Conservation (phyloP, 257 asterid genomes). For the Buddleja alternifolia region DNA sequence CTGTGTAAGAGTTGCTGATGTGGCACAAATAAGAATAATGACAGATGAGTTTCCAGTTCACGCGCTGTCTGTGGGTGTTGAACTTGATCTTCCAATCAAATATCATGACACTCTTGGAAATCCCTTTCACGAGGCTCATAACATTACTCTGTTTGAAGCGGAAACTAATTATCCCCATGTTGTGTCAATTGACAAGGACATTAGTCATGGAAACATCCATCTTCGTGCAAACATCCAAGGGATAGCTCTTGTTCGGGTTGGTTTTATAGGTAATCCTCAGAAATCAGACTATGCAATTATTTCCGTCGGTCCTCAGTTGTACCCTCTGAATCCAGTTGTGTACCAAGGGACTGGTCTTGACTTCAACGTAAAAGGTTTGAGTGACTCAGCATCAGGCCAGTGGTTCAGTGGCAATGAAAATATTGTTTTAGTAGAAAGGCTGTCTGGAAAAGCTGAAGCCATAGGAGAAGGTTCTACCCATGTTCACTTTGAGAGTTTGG, state of each 20-base stretch:
- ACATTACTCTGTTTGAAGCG: conserved; percentile 59
- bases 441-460: conserved; percentile 83
- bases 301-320: conserved; percentile 69
- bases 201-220: conserved; percentile 51
- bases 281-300: conserved; percentile 69
- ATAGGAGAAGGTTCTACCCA: conserved; percentile 61
- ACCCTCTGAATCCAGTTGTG: conserved; percentile 73
- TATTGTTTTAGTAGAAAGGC: conserved; percentile 49
- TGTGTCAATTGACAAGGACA: conserved; percentile 47
- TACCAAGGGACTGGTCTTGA: conserved; percentile 59
- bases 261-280: conserved; percentile 50
- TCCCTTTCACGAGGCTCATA: conserved; percentile 79
- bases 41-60: conserved; percentile 55
- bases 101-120: conserved; percentile 74
- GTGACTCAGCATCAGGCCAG: conserved; percentile 56
- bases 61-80: conserved; percentile 63
- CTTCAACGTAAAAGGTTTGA: conserved; percentile 60
- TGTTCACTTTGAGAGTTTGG: conserved; percentile 50
- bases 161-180: conserved; percentile 74
- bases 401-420: conserved; percentile 79
- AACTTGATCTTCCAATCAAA: conserved; percentile 59
- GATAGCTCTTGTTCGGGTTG: conserved; percentile 63
- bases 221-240: conserved; percentile 64
- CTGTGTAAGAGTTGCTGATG: conserved; percentile 83
- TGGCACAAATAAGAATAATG: conserved; percentile 68